These are phyloP conservation scores for Penicillium sp. DNA, from an alignment of 2,329 filamentous ascomycete species.

Conservation along the genomic window DNA sequence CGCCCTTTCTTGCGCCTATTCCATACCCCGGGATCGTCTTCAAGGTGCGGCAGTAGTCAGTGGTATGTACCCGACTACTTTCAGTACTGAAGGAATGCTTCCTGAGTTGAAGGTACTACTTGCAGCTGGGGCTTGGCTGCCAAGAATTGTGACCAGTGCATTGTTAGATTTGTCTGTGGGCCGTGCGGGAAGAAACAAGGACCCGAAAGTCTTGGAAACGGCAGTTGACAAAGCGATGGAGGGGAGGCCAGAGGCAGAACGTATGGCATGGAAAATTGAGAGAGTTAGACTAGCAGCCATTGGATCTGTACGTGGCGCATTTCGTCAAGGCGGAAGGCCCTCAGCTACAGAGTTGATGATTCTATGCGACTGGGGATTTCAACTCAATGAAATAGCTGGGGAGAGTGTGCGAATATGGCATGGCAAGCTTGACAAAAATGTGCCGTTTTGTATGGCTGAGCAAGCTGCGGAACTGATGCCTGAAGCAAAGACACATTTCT, in stretches of 20 bases:
- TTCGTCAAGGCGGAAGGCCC: conserved; percentile 1
- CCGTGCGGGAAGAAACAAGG: background rate
- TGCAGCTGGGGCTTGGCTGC: conserved; percentile 3
- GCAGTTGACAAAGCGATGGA: background rate
- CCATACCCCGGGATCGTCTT: conserved; percentile 3
- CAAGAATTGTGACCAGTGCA: background rate
- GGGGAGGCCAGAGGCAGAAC: background rate
- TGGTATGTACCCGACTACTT: conserved; percentile 2
- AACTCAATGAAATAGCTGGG: conserved; percentile 4
- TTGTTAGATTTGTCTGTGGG: conserved; percentile 4
- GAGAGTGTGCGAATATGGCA: conserved; percentile 7
- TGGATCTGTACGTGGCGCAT: conserved; percentile 3
- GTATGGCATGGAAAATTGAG: background rate
- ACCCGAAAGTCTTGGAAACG: conserved; percentile 2
- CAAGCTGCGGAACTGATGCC: conserved; percentile 2
- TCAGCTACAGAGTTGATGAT: conserved; percentile 4
- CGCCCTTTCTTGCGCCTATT: conserved; percentile 7
- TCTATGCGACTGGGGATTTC: conserved; percentile 8
- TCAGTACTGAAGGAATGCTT: conserved; percentile 5
- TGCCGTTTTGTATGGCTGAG: conserved; percentile 6
- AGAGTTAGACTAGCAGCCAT: background rate
- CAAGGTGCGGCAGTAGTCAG: conserved; percentile 1
- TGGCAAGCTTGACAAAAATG: conserved; percentile 16
- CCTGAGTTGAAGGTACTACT: background rate
- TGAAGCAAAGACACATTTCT: background rate